Evolutionary conservation across 208 protist genomes (phyloP).

Genomic region (Crithidia bombi): DNA sequence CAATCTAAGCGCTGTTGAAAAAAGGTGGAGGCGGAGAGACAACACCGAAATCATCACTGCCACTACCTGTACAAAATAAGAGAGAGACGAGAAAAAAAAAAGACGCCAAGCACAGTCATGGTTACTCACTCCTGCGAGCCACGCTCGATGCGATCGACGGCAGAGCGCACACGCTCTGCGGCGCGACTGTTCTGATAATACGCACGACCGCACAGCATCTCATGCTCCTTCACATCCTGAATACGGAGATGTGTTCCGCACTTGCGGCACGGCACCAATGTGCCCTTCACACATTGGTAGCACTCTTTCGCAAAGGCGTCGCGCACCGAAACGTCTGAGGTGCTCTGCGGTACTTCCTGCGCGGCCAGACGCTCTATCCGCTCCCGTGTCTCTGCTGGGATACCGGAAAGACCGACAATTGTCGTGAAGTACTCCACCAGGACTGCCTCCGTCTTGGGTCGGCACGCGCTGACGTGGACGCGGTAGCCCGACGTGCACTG

Average conservation of each 20-base stretch:
- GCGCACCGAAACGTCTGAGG: constrained; percentile 29
- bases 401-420: constrained; percentile 8
- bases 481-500: constrained; percentile 50
- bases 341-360: constrained; percentile 30
- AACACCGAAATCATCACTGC: too few species aligned
- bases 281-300: constrained; percentile 59
- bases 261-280: constrained; percentile 64
- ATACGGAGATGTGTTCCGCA: constrained; percentile 61
- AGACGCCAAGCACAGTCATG: neutral
- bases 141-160: constrained; percentile 38
- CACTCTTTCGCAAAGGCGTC: constrained; percentile 39
- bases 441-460: constrained; percentile 37
- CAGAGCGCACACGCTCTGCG: constrained; percentile 37
- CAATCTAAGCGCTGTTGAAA: constrained; percentile 13
- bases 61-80: constrained; percentile 2
- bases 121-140: constrained; percentile 10
- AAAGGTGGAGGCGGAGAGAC: too few species aligned
- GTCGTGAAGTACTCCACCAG: constrained; percentile 38
- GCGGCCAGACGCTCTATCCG: constrained; percentile 21
- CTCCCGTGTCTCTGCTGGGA: constrained; percentile 23
- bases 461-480: constrained; percentile 64
- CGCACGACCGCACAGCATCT: constrained; percentile 56
- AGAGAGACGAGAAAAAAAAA: constrained; percentile 15
- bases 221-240: constrained; percentile 77
- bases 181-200: constrained; percentile 54